phyloP scores from a whole-genome alignment of 345 rosid genomes.

The Melaleuca quinquenervia region DNA sequence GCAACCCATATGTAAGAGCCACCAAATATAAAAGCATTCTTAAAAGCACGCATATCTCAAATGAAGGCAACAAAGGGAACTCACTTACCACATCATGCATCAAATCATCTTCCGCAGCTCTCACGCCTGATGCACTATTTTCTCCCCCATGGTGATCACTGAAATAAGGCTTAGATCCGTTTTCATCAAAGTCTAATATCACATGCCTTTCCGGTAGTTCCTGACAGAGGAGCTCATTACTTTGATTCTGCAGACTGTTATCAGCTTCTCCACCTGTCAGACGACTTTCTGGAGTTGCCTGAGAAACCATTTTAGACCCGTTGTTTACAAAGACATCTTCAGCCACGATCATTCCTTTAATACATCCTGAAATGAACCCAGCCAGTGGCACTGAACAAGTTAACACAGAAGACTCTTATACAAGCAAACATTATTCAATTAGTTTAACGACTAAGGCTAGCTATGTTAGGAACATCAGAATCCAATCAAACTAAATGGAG shows the following conservation, averaged over 20 bases:
- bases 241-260: constrained; percentile 10
- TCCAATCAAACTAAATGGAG: background rate
- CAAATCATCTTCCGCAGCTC: constrained; percentile 10
- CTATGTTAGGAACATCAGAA: background rate
- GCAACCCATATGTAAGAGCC: background rate
- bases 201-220: constrained; percentile 28
- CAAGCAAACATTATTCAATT: background rate
- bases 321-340: constrained; percentile 4
- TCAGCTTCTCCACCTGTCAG: constrained; percentile 28
- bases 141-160: constrained; percentile 13
- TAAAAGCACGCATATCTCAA: background rate
- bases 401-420: background rate
- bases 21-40: background rate
- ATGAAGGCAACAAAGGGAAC: background rate
- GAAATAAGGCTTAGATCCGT: constrained; percentile 3
- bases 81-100: constrained; percentile 5
- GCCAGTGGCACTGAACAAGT: background rate
- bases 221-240: constrained; percentile 13
- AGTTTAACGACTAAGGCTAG: background rate
- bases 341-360: constrained; percentile 2
- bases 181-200: constrained; percentile 16
- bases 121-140: background rate
- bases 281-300: constrained; percentile 23
- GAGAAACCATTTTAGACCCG: constrained; percentile 42
- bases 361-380: background rate